phyloP scores from a whole-genome alignment of 768 basidiomycete genomes.

The Boletus rufocinnamomeus region DNA sequence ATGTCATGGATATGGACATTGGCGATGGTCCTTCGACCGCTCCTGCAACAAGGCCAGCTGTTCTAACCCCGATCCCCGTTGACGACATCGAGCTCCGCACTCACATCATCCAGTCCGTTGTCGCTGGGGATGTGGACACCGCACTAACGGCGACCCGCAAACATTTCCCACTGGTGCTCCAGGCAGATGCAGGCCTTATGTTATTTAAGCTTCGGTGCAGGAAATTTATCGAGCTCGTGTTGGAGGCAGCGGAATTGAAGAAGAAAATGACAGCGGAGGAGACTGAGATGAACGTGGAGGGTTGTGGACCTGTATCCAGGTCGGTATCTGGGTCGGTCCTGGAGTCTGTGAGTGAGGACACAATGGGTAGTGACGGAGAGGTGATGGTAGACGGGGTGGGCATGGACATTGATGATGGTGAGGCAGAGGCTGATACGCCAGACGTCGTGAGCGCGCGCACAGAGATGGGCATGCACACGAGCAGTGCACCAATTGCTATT shows the following conservation, averaged over 20 bases:
- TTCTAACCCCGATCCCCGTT: conserved; percentile 31
- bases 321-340: conserved; percentile 28
- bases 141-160: conserved; percentile 58
- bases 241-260: conserved; percentile 69
- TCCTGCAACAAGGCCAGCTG: conserved; percentile 15
- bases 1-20: conserved; percentile 51
- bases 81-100: conserved; percentile 67
- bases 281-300: conserved; percentile 33
- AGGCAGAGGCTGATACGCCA: conserved; percentile 34
- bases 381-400: conserved; percentile 50
- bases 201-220: conserved; percentile 82
- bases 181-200: conserved; percentile 67
- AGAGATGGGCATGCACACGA: conserved; percentile 14
- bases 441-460: conserved; percentile 14
- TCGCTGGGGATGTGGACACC: conserved; percentile 68
- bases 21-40: conserved; percentile 20
- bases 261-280: conserved; percentile 55
- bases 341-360: conserved; percentile 38
- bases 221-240: conserved; percentile 81
- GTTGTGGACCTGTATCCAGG: conserved; percentile 26
- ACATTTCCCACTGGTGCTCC: conserved; percentile 65
- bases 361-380: conserved; percentile 40
- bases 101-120: conserved; percentile 68
- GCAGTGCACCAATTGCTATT: conserved; percentile 32
- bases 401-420: conserved; percentile 54